These are phyloP conservation scores for Trichoderma lentiforme DNA, from an alignment of 2,329 filamentous ascomycete species.

Conservation along the genomic window DNA sequence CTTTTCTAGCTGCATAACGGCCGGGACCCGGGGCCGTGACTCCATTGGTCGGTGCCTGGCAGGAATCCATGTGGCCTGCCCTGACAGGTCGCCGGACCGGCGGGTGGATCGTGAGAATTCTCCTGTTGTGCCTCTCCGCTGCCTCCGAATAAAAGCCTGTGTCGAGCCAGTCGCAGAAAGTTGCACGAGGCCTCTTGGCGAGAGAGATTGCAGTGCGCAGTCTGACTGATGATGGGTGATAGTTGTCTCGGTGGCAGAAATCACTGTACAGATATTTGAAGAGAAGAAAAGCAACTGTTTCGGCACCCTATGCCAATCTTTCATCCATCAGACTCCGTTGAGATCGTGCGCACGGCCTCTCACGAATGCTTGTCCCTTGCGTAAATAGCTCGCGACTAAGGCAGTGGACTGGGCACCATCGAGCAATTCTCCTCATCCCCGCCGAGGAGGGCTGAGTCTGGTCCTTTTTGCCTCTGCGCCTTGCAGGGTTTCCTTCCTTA, in stretches of 20 bases:
- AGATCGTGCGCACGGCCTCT: neutral
- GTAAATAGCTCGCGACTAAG: neutral
- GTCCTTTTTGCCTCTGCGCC: neutral
- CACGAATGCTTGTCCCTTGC: neutral
- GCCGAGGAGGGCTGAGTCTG: neutral
- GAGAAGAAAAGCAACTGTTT: neutral
- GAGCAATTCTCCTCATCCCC: neutral
- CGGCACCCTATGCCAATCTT: neutral
- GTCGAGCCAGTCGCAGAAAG: neutral
- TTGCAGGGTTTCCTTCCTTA: conserved; percentile 7
- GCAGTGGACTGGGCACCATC: neutral
- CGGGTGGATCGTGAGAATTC: conserved; percentile 14
- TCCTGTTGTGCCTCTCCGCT: conserved; percentile 2
- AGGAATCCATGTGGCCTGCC: conserved; percentile 38
- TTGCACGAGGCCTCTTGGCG: neutral
- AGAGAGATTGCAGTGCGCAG: neutral
- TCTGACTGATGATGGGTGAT: neutral
- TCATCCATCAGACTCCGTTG: neutral
- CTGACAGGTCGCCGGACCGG: conserved; percentile 31
- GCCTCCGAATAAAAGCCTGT: neutral
- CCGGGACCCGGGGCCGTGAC: conserved; percentile 2
- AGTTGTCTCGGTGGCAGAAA: neutral
- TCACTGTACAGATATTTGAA: neutral
- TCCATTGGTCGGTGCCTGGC: conserved; percentile 43
- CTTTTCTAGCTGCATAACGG: conserved; percentile 27